Base-by-base conservation (phyloP, 768 basidiomycete genomes). In the Auricularia auricula-judae region DNA sequence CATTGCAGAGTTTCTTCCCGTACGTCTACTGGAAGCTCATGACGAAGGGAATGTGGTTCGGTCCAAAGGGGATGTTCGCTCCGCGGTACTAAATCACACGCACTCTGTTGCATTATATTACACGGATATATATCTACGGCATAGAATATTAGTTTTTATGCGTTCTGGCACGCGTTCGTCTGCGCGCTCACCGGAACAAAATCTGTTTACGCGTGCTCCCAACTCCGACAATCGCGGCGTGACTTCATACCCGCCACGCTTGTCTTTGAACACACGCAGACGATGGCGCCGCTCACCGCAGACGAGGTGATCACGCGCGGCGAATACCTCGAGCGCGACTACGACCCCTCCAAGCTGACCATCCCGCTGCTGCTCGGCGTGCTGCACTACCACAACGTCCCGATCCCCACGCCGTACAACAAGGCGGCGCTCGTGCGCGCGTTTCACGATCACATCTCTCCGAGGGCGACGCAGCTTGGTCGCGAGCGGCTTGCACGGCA, bases 291-390 rank as follows among this genome's bases (percentile, higher is more conserved):
- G 14, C 75, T 90, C 67, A 91, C 89, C n/a, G 79, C 91, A 35
- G 81, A 88, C 2, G 86, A 93, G 74, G 78, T 93, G 63, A 86
- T 93, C 69, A 78, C 74, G 23, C 75, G 81, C 36, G 92, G 89
- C 70, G 84, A 89, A 74, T 93, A 93, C 74, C 84, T 93, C 66
- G 81, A 89, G 66, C 82, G 84, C 10, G 84, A 87, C 71, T 93
- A 92, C 64, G 86, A 93, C 68, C 85, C 92, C 18, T 67, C 81
- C 1, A 75, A 81, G 2, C 81, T 93, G 63, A 93, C 91, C 0
- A 84, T 93, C 34, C 82, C 89, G n/a, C 89, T 93, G 70, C 79
- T 93, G 4, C 80, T 89, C 11, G 91, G 89, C 56, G 77, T 93
- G 36, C 79, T 93, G 64, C 83, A 84, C 51, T 87, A 84, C 71